Conservation (phyloP, 2,329 filamentous ascomycete genomes). For the Coleophoma eucalyptorum region DNA sequence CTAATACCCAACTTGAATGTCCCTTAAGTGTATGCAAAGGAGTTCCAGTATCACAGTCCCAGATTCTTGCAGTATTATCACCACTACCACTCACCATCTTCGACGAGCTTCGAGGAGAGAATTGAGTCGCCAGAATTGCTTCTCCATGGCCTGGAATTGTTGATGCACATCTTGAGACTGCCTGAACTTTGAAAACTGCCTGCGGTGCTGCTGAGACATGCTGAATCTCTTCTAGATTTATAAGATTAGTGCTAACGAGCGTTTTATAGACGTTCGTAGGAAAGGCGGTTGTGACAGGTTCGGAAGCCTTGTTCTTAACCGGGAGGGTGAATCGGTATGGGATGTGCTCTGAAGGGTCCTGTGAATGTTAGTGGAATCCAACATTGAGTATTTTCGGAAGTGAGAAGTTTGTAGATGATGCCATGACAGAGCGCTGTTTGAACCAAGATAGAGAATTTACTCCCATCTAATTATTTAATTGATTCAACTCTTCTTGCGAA, state of each 20-base stretch:
- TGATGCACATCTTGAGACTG: constrained; percentile 85
- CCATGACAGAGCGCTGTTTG: too few species aligned
- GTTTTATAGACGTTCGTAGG: constrained; percentile 39
- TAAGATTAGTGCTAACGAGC: constrained; percentile 32
- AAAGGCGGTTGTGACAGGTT: constrained; percentile 35
- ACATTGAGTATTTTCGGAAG: too few species aligned
- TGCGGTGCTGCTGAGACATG: constrained; percentile 68
- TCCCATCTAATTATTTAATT: background rate
- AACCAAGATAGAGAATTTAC: background rate
- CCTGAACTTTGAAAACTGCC: constrained; percentile 89
- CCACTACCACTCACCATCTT: constrained; percentile 85
- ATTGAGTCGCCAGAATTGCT: constrained; percentile 81
- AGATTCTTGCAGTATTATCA: constrained; percentile 86
- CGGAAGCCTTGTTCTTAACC: constrained; percentile 33
- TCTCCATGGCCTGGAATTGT: constrained; percentile 89
- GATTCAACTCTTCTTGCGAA: background rate
- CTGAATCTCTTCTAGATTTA: constrained; percentile 31
- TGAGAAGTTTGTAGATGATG: background rate
- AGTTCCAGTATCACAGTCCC: constrained; percentile 92
- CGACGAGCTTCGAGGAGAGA: constrained; percentile 74
- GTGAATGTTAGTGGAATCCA: too few species aligned
- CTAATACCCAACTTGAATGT: constrained; percentile 86
- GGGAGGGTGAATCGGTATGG: constrained; percentile 62
- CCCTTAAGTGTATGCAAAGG: constrained; percentile 82
- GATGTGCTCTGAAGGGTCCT: constrained; percentile 43